These are phyloP conservation scores for Fusarium brachygibbosum DNA, from an alignment of 2,329 filamentous ascomycete species.

Conservation along the genomic window DNA sequence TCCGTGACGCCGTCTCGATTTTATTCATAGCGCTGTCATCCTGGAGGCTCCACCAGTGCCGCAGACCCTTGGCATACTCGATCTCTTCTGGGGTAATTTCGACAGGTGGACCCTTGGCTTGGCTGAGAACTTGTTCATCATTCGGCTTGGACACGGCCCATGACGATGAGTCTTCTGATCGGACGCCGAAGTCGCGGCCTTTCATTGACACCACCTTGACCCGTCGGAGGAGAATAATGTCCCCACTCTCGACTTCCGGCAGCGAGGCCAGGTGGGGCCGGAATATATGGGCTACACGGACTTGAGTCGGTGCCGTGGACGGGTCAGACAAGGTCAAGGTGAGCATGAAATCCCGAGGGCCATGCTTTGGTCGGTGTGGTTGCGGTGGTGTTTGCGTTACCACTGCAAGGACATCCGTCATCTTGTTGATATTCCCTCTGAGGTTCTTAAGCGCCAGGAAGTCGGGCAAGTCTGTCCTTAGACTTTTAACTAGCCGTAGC, in stretches of 20 bases:
- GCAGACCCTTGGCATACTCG: slow-evolving; percentile 63
- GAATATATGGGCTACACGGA: slow-evolving; percentile 70
- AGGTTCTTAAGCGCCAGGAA: slow-evolving; percentile 66
- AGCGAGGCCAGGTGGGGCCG: slow-evolving; percentile 70
- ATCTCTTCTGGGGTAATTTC: slow-evolving; percentile 67
- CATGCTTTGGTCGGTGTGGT: slow-evolving; percentile 68
- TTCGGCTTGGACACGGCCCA: slow-evolving; percentile 72
- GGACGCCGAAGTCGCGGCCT: slow-evolving; percentile 68
- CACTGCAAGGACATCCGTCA: slow-evolving; percentile 68
- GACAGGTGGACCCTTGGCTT: slow-evolving; percentile 72
- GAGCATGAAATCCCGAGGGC: slow-evolving; percentile 71
- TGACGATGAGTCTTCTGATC: slow-evolving; percentile 67
- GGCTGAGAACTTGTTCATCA: slow-evolving; percentile 57
- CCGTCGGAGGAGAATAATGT: slow-evolving; percentile 69
- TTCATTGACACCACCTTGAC: slow-evolving; percentile 68
- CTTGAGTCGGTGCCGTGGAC: slow-evolving; percentile 63
- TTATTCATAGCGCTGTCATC: slow-evolving; percentile 62
- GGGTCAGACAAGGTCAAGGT: slow-evolving; percentile 70
- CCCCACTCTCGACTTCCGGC: slow-evolving; percentile 67
- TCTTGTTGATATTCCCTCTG: slow-evolving; percentile 63
- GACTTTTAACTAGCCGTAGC: slow-evolving; percentile 60
- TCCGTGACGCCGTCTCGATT: slow-evolving; percentile 62
- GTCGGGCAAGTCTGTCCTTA: slow-evolving; percentile 66
- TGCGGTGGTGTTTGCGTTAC: slow-evolving; percentile 64
- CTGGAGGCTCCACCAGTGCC: slow-evolving; percentile 63